phyloP scores from a whole-genome alignment of 495 filamentous ascomycete species.

The Hypoxylon trugodes region DNA sequence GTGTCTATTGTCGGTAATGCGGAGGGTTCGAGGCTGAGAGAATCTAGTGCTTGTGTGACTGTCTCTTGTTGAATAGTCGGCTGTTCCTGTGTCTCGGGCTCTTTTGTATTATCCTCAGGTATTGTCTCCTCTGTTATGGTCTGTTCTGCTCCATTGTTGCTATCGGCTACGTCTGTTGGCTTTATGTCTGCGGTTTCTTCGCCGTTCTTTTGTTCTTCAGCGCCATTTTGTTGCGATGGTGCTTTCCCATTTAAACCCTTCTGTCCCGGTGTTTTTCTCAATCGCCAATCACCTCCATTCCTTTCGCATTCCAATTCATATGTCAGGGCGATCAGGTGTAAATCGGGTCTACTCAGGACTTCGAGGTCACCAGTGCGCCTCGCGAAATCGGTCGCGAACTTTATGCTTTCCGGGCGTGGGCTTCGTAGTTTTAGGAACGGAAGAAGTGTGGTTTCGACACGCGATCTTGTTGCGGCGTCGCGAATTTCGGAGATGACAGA shows the following conservation, averaged over 20 bases:
- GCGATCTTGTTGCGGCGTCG: conserved; percentile 80
- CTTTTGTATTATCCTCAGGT: conserved; percentile 13
- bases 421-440: conserved; percentile 83
- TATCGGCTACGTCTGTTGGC: not conserved
- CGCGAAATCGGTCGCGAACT: conserved; percentile 83
- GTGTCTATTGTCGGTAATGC: conserved; percentile 21
- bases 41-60: conserved; percentile 35
- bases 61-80: conserved; percentile 32
- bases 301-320: conserved; percentile 90
- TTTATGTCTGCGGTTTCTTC: not conserved
- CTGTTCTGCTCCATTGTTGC: conserved; percentile 1
- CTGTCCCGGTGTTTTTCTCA: conserved; percentile 80
- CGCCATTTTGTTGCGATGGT: conserved; percentile 52
- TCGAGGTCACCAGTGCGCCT: conserved; percentile 87
- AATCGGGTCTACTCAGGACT: conserved; percentile 86
- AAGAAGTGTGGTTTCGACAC: conserved; percentile 80
- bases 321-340: conserved; percentile 86
- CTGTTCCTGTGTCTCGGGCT: conserved; percentile 20
- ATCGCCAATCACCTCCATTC: conserved; percentile 82
- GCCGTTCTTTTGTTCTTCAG: conserved; percentile 12
- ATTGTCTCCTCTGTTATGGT: conserved; percentile 1
- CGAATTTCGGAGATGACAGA: conserved; percentile 88
- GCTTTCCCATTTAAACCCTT: conserved; percentile 76
- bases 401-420: conserved; percentile 77
- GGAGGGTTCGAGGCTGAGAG: conserved; percentile 38